phyloP scores from a whole-genome alignment of 805 yeast species.

The Suhomyces xylopsoci region DNA sequence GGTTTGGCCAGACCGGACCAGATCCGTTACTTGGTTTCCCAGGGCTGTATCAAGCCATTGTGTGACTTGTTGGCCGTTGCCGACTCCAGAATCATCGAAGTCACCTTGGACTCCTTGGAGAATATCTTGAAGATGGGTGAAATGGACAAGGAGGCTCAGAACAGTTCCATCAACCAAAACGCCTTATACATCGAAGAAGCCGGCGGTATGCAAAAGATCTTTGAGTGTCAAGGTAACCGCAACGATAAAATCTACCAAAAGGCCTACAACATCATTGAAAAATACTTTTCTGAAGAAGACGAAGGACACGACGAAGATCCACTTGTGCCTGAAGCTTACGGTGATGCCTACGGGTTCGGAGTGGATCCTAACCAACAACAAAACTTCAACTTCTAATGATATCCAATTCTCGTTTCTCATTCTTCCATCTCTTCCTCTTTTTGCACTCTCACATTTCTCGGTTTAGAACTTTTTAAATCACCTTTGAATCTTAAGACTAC shows the following conservation, averaged over 20 bases:
- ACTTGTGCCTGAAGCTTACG: conserved; percentile 71
- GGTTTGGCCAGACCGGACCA: conserved; percentile 90
- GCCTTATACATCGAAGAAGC: conserved; percentile 95
- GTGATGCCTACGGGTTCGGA: conserved; percentile 88
- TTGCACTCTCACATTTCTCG: not conserved
- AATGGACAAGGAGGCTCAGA: conserved; percentile 76
- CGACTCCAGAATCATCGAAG: conserved; percentile 89
- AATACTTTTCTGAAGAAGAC: conserved; percentile 80
- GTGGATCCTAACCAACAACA: conserved; percentile 57
- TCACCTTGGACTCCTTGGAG: conserved; percentile 91
- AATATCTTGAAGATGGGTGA: conserved; percentile 95
- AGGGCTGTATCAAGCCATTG: conserved; percentile 96
- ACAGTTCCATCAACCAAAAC: conserved; percentile 71
- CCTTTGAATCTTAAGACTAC: not conserved
- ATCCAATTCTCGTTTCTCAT: not conserved
- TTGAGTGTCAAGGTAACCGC: conserved; percentile 85
- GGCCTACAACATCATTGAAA: conserved; percentile 86
- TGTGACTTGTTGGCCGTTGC: conserved; percentile 88
- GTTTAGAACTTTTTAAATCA: not conserved
- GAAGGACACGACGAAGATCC: conserved; percentile 65
- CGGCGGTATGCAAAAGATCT: conserved; percentile 96
- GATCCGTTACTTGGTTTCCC: conserved; percentile 85
- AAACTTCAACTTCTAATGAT: conserved; percentile 39
- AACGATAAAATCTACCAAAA: conserved; percentile 91
- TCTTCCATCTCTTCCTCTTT: not conserved